These are phyloP conservation scores for Euphorbia peplus DNA, from an alignment of 345 rosid species.

Conservation along the genomic window DNA sequence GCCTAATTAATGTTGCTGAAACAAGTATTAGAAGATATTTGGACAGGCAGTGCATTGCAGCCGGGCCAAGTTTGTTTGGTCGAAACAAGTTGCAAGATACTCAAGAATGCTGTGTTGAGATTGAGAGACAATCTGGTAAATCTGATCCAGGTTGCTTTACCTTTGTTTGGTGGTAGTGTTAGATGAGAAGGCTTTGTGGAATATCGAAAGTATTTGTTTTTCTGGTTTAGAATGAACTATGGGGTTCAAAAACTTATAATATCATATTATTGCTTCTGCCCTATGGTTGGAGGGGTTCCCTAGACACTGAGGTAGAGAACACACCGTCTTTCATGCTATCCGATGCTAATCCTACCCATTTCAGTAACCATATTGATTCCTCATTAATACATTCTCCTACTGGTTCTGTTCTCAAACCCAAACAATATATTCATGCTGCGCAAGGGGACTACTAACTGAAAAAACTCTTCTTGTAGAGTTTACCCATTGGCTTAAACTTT, in stretches of 20 bases:
- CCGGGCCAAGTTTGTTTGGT: slow-evolving; percentile 27
- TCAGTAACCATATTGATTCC: background rate
- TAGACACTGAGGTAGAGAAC: background rate
- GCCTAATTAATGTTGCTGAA: slow-evolving; percentile 61
- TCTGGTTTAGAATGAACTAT: no score
- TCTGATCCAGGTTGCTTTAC: slow-evolving; percentile 48
- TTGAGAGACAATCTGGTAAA: slow-evolving; percentile 43
- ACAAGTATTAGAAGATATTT: slow-evolving; percentile 61
- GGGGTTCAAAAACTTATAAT: background rate
- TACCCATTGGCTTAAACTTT: background rate
- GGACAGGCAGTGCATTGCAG: slow-evolving; percentile 55
- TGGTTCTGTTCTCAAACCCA: background rate
- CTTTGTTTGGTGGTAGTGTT: slow-evolving; percentile 28
- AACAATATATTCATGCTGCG: background rate
- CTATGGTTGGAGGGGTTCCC: background rate
- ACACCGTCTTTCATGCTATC: background rate
- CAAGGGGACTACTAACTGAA: background rate
- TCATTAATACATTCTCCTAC: background rate
- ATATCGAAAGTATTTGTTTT: no score
- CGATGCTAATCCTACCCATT: background rate
- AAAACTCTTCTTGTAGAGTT: background rate
- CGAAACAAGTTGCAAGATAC: slow-evolving; percentile 23
- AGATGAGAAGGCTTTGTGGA: background rate
- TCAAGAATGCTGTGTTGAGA: slow-evolving; percentile 46
- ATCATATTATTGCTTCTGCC: background rate